phyloP scores from a whole-genome alignment of 2,329 filamentous ascomycete species.

The Verticillium nubilum region DNA sequence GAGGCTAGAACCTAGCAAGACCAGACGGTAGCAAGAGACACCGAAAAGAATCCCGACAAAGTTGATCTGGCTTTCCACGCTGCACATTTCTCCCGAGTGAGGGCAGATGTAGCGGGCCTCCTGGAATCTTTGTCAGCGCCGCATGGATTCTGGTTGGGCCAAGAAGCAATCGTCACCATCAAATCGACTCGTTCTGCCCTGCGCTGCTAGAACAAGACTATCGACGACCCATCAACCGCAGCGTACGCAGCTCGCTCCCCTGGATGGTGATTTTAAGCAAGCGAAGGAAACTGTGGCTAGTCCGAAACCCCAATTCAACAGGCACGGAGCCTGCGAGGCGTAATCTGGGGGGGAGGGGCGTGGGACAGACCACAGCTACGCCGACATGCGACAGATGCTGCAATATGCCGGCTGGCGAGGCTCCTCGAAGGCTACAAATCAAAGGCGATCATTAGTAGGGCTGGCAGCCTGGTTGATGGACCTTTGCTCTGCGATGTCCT shows the following conservation, averaged over 20 bases:
- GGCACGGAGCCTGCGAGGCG: neutral
- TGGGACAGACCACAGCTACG: neutral
- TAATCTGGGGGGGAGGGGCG: neutral
- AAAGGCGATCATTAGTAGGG: neutral
- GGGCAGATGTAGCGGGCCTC: constrained; percentile 20
- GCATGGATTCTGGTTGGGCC: neutral
- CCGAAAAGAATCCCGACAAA: constrained; percentile 33
- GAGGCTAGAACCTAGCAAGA: constrained; percentile 60
- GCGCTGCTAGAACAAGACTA: neutral
- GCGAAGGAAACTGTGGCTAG: too few relatives aligned
- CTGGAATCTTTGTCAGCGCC: constrained; percentile 5
- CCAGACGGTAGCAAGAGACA: constrained; percentile 70
- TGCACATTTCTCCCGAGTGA: constrained; percentile 31
- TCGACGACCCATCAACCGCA: neutral
- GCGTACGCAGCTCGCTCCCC: neutral
- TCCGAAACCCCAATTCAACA: neutral
- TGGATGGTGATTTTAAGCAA: too few relatives aligned
- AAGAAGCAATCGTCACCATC: neutral
- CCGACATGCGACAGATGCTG: neutral
- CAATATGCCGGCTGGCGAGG: neutral
- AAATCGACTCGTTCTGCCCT: neutral
- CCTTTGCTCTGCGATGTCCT: neutral
- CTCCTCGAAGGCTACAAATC: neutral
- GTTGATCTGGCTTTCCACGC: constrained; percentile 36
- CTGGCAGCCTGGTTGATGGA: neutral